These are phyloP conservation scores for Phytophthora podocarpi DNA, from an alignment of 352 stramenopile genomes.

Conservation along the genomic window DNA sequence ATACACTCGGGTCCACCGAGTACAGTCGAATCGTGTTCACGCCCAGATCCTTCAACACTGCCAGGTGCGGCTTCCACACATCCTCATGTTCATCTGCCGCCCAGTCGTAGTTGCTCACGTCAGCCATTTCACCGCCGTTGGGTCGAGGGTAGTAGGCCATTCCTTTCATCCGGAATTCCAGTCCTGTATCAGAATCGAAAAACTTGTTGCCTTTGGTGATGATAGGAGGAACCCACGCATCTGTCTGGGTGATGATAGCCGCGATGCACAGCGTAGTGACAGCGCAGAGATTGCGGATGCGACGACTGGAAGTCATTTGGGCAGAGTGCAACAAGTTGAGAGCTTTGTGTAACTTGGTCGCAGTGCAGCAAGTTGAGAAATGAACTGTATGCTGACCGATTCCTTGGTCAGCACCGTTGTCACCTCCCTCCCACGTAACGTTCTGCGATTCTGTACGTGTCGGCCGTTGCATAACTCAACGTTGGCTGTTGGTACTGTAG, in stretches of 20 bases:
- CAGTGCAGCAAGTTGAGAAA: conserved; percentile 23
- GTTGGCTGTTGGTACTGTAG: no score
- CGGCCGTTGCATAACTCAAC: conserved; percentile 15
- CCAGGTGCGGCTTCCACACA: conserved; percentile 61
- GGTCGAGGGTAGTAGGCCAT: conserved; percentile 80
- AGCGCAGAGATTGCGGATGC: conserved; percentile 24
- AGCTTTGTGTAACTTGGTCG: conserved; percentile 16
- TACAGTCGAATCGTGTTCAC: conserved; percentile 80
- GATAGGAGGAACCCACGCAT: conserved; percentile 59
- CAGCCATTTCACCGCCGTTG: conserved; percentile 57
- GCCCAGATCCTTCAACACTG: conserved; percentile 58
- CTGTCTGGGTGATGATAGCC: background rate
- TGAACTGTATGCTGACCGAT: background rate
- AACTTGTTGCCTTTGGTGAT: conserved; percentile 85
- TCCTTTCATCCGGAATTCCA: conserved; percentile 77
- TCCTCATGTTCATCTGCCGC: conserved; percentile 60
- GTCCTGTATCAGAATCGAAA: conserved; percentile 70
- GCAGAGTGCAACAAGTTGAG: background rate
- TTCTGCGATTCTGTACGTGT: conserved; percentile 24
- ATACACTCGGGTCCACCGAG: conserved; percentile 60
- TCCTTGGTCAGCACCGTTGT: background rate
- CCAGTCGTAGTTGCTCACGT: conserved; percentile 74
- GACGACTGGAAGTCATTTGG: conserved; percentile 24
- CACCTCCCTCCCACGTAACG: conserved; percentile 27
- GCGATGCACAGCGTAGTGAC: conserved; percentile 9